Conservation (phyloP, 1,284 basidiomycete genomes). For the Leccinum pachyderme region DNA sequence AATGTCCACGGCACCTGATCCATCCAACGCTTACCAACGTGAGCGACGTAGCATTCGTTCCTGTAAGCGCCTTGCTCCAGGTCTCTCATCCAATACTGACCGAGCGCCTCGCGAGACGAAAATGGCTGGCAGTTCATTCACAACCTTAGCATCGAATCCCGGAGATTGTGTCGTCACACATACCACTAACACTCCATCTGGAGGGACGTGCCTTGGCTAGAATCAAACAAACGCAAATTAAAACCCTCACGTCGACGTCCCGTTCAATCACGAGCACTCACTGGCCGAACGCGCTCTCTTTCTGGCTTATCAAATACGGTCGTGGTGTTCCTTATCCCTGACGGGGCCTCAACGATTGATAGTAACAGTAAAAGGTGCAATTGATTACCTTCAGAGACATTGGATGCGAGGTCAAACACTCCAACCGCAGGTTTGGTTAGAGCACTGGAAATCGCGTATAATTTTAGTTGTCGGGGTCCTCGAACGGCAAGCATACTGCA, state of each 20-base stretch:
- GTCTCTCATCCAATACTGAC: constrained; percentile 96
- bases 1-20: constrained; percentile 8
- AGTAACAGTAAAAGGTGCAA: not conserved
- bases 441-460: constrained; percentile 46
- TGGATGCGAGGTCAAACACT: constrained; percentile 94
- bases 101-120: constrained; percentile 85
- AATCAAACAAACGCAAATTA: not conserved
- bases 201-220: constrained; percentile 82
- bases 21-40: constrained; percentile 61
- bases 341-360: constrained; percentile 6
- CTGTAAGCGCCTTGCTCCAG: constrained; percentile 86
- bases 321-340: constrained; percentile 93
- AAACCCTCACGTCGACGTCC: not conserved
- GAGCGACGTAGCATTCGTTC: constrained; percentile 87
- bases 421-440: constrained; percentile 98
- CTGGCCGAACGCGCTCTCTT: constrained; percentile 84
- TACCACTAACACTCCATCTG: constrained; percentile 84
- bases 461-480: constrained; percentile 16
- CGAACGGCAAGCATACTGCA: constrained; percentile 10
- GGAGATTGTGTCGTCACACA: constrained; percentile 29
- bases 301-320: constrained; percentile 95
- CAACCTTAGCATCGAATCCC: constrained; percentile 5
- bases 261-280: constrained; percentile 34
- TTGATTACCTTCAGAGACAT: constrained; percentile 83
- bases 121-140: constrained; percentile 59